These are phyloP conservation scores for Imleria badia DNA, from an alignment of 768 basidiomycete genomes.

Conservation along the genomic window DNA sequence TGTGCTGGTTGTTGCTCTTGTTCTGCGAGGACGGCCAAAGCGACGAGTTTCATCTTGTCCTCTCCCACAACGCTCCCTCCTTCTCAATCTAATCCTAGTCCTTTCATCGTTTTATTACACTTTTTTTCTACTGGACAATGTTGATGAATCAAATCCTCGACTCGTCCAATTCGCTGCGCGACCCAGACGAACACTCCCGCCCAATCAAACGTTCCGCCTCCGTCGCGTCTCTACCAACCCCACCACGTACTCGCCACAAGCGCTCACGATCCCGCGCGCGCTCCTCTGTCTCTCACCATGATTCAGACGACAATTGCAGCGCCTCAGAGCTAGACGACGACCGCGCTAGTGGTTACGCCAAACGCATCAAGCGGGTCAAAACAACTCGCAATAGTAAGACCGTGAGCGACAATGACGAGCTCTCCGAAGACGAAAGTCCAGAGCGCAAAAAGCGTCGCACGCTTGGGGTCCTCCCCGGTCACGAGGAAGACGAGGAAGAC, in stretches of 20 bases:
- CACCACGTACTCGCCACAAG: constrained; percentile 58
- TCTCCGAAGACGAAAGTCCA: constrained; percentile 16
- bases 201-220: constrained; percentile 65
- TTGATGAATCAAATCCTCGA: constrained; percentile 36
- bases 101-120: background rate
- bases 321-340: constrained; percentile 35
- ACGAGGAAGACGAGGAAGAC: constrained; percentile 56
- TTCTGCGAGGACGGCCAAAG: constrained; percentile 11
- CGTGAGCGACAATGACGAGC: constrained; percentile 19
- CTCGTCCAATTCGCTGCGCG: constrained; percentile 27
- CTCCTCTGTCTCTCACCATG: constrained; percentile 48
- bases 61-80: constrained; percentile 23
- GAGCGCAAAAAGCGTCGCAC: constrained; percentile 42
- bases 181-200: constrained; percentile 21
- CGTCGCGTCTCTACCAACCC: constrained; percentile 62
- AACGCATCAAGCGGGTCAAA: constrained; percentile 17
- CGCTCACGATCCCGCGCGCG: constrained; percentile 42
- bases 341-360: constrained; percentile 9
- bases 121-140: constrained; percentile 14
- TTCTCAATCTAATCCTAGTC: background rate
- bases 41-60: constrained; percentile 12
- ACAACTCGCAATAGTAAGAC: constrained; percentile 12
- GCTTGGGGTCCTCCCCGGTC: constrained; percentile 33
- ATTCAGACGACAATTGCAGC: constrained; percentile 36
- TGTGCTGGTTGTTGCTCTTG: constrained; percentile 17